These are phyloP conservation scores for Ustilago xerochloae DNA, from an alignment of 1,284 basidiomycete species.

Conservation along the genomic window DNA sequence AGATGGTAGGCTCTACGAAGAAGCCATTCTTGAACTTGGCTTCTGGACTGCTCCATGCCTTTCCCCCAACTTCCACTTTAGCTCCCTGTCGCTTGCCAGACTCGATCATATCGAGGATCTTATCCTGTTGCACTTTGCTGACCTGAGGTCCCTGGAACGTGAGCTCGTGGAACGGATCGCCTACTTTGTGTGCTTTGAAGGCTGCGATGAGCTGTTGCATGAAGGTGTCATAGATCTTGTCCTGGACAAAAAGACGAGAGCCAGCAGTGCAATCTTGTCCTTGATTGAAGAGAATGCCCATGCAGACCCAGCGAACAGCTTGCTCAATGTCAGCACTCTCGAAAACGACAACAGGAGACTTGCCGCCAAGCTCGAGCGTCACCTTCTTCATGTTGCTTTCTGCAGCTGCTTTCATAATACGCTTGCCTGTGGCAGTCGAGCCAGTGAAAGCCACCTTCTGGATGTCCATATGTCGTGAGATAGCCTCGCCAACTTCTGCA, in stretches of 20 bases:
- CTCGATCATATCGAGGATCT: conserved; percentile 88
- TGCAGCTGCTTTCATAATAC: conserved; percentile 82
- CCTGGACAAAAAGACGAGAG: conserved; percentile 80
- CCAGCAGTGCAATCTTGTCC: conserved; percentile 74
- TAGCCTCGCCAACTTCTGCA: conserved; percentile 78
- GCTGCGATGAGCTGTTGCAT: conserved; percentile 75
- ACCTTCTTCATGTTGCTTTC: conserved; percentile 85
- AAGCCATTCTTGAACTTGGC: conserved; percentile 71
- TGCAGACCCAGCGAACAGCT: conserved; percentile 74
- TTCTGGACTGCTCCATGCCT: conserved; percentile 23
- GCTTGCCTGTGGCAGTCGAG: conserved; percentile 76
- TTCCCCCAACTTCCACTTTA: conserved; percentile 79
- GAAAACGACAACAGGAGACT: conserved; percentile 84
- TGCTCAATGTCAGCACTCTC: conserved; percentile 71
- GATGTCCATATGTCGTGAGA: conserved; percentile 74
- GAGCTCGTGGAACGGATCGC: conserved; percentile 81
- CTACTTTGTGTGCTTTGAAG: conserved; percentile 64
- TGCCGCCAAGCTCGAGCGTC: conserved; percentile 81
- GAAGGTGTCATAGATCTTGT: conserved; percentile 75
- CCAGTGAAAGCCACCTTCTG: conserved; percentile 75
- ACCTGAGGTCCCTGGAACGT: conserved; percentile 90
- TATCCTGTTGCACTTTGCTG: conserved; percentile 80
- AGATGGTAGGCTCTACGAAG: conserved; percentile 70
- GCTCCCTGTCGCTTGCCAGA: conserved; percentile 84
- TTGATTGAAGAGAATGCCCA: conserved; percentile 80